These are phyloP conservation scores for Leonotis leonurus DNA, from an alignment of 257 asterid species.

Conservation along the genomic window DNA sequence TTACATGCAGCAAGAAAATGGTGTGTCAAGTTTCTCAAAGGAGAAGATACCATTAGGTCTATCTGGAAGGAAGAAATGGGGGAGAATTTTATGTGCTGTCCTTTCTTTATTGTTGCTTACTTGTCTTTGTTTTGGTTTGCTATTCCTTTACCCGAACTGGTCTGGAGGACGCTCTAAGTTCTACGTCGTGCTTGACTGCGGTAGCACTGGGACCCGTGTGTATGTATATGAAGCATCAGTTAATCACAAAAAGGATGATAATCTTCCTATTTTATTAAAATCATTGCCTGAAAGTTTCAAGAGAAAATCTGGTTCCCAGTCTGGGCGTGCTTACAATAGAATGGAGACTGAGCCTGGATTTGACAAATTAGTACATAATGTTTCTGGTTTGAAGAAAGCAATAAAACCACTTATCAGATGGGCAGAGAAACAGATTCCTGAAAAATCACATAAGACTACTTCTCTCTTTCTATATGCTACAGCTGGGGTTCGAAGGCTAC, in stretches of 20 bases:
- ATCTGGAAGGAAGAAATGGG: conserved; percentile 51
- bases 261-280: conserved; percentile 62
- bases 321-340: conserved; percentile 87
- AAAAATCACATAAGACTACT: conserved; percentile 58
- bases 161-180: conserved; percentile 51
- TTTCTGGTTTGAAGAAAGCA: conserved; percentile 56
- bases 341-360: conserved; percentile 99
- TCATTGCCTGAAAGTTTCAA: conserved; percentile 74
- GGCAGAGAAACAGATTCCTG: conserved; percentile 95
- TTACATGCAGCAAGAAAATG: conserved; percentile 40
- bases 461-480: conserved; percentile 89
- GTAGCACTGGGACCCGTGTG: conserved; percentile 98
- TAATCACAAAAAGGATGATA: conserved; percentile 42
- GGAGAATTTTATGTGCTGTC: conserved; percentile 41
- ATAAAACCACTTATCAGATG: conserved; percentile 71
- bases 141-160: conserved; percentile 52
- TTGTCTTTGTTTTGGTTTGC: conserved; percentile 40
- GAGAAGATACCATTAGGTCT: conserved; percentile 41
- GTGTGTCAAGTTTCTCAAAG: conserved; percentile 74
- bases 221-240: conserved; percentile 73
- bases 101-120: conserved; percentile 52
- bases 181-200: conserved; percentile 90
- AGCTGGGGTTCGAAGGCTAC: conserved; percentile 94
- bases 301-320: conserved; percentile 46
- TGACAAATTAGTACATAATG: conserved; percentile 81